phyloP scores from a whole-genome alignment of 352 stramenopile species.

The Aphanomyces astaci region DNA sequence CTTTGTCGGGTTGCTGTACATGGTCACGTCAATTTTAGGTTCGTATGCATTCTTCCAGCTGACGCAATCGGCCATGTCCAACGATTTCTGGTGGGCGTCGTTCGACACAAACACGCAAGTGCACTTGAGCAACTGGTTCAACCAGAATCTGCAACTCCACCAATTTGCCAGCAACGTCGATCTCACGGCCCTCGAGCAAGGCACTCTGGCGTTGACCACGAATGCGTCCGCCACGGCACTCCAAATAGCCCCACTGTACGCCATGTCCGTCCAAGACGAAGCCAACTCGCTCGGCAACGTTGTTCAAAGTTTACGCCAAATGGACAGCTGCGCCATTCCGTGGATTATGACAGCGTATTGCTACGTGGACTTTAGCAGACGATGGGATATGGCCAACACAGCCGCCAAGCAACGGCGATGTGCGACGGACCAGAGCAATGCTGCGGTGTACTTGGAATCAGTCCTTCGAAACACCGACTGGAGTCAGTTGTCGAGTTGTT shows the following conservation, averaged over 20 bases:
- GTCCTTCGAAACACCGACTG: constrained; percentile 7
- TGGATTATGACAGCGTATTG: constrained; percentile 20
- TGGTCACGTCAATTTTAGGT: not conserved
- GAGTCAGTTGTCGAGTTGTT: not conserved
- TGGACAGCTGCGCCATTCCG: not conserved
- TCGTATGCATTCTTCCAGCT: not conserved
- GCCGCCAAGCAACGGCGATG: not conserved
- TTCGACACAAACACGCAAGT: not conserved
- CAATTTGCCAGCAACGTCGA: not conserved
- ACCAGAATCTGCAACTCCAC: not conserved
- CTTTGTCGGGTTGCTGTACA: not conserved
- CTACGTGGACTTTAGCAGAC: constrained; percentile 14
- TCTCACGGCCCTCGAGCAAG: not conserved
- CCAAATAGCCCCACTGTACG: constrained; percentile 4
- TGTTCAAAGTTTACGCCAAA: not conserved
- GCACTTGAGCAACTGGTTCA: constrained; percentile 6
- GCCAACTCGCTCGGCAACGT: constrained; percentile 13
- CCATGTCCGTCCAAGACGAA: constrained; percentile 11
- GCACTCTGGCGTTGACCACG: not conserved
- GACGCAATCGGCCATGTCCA: not conserved
- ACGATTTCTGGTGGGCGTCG: constrained; percentile 19
- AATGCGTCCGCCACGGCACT: not conserved
- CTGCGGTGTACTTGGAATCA: constrained; percentile 17
- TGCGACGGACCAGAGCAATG: not conserved
- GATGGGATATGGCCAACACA: constrained; percentile 6